A percentile compares a stretch with the other conserved stretches of the same genome.
Evolutionary conservation across 2,329 filamentous ascomycete genomes (phyloP).

Genomic region (Myriosclerotinia scirpicola): DNA sequence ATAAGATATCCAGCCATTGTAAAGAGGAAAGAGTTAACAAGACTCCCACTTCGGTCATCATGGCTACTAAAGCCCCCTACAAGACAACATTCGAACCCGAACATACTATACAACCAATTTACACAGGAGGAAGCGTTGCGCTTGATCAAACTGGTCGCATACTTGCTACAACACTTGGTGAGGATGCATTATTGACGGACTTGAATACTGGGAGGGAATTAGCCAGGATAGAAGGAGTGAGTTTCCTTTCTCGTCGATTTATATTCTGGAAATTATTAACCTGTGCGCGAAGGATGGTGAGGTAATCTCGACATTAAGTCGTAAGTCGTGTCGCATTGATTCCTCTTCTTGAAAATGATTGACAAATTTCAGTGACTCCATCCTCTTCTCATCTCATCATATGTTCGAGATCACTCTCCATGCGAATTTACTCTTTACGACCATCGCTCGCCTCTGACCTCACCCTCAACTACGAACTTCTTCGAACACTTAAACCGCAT

Average conservation of each 20-base stretch:
- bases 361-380: slow-evolving; percentile 66
- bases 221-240: slow-evolving; percentile 75
- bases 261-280: slow-evolving; percentile 33
- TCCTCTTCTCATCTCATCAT: slow-evolving; percentile 84
- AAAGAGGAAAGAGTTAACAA: neutral
- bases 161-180: slow-evolving; percentile 84
- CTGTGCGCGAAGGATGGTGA: slow-evolving; percentile 66
- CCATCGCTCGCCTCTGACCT: slow-evolving; percentile 55
- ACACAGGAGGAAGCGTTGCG: slow-evolving; percentile 84
- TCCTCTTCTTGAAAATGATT: slow-evolving; percentile 28
- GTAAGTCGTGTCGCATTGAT: slow-evolving; percentile 45
- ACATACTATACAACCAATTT: slow-evolving; percentile 86
- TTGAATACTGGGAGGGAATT: slow-evolving; percentile 79
- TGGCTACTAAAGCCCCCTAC: slow-evolving; percentile 62
- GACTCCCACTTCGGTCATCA: slow-evolving; percentile 37
- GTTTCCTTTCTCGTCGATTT: slow-evolving; percentile 14
- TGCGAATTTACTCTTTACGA: slow-evolving; percentile 82
- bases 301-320: slow-evolving; percentile 69
- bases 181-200: slow-evolving; percentile 87
- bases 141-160: slow-evolving; percentile 79
- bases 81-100: slow-evolving; percentile 89
- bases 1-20: neutral
- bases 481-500: slow-evolving; percentile 85
- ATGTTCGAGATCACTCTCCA: slow-evolving; percentile 92
- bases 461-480: slow-evolving; percentile 63